Base-by-base conservation (phyloP, 208 protist species). In the Trypanosoma caninum region DNA sequence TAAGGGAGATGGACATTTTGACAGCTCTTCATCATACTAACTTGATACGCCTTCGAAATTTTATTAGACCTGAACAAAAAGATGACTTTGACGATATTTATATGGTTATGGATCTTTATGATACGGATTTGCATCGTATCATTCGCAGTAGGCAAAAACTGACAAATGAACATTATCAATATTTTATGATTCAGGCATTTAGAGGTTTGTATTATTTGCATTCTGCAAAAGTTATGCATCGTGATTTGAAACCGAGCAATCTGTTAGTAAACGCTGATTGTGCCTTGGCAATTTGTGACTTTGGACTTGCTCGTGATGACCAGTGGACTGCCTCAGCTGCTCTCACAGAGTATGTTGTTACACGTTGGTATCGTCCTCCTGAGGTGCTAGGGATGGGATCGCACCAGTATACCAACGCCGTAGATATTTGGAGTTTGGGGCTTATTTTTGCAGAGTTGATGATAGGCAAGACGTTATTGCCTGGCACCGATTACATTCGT, bases 361-460 rank as follows among this genome's bases (percentile, higher is more conserved):
- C 97, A 7, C 78, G 99, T 3, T 99, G 98, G 98, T 99, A 99
- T 70, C 81, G 99, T 30, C 97, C 98, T n/a, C 99, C 98, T 16
- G 98, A 99, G 71, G 82, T 99, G 20, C 89, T 99, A 40, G 85
- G 80, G 7, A 90, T 91, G 79, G 80, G 80, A 34, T 77, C 80
- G 14, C 75, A 75, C 47, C 78, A 83, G 52, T 99, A 99, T 75
- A 98, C 93, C 0, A 96, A 87, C 30, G 81, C 96, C 7, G 97
- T 99, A 18, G 97, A 98, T 78, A 80, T 99, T 41, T 99, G 96
- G 97, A 98, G 94, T 33, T 60, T 94, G 22, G 98, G 97, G 8
- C 97, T 98, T 59, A 99, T 99, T 35, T 93, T 99, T 52, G 98
- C 96, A 0, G 99, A 99, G 77, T 79, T 99, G 10, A 76, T 99